phyloP scores from a whole-genome alignment of 2,329 filamentous ascomycete species.

The Davidsoniella virescens region DNA sequence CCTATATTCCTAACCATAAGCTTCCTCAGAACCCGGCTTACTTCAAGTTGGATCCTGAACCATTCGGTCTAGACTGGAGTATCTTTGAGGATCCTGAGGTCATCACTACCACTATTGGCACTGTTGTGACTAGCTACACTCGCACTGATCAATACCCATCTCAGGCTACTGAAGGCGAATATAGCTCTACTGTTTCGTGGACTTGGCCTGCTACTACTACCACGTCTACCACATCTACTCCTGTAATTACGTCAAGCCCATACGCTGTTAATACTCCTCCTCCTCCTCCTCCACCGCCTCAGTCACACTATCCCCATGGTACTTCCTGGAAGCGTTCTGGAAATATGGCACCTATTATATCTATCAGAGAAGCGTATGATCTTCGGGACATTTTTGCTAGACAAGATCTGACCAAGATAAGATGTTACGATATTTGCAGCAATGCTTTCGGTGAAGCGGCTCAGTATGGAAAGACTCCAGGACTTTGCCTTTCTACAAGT shows the following conservation, averaged over 20 bases:
- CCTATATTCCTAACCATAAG: background rate
- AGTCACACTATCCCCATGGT: too few relatives aligned
- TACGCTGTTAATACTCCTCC: background rate
- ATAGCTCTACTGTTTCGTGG: background rate
- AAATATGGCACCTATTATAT: too few relatives aligned
- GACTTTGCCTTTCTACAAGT: too few relatives aligned
- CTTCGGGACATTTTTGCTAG: too few relatives aligned
- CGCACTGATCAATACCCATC: constrained; percentile 40
- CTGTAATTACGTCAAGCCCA: background rate
- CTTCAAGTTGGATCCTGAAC: constrained; percentile 44
- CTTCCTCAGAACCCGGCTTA: constrained; percentile 30
- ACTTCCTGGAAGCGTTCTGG: too few relatives aligned
- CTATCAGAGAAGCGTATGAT: too few relatives aligned
- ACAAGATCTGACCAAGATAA: too few relatives aligned
- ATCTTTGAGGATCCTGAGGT: constrained; percentile 37
- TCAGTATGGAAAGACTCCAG: too few relatives aligned
- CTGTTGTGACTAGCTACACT: constrained; percentile 26
- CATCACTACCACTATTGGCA: constrained; percentile 21
- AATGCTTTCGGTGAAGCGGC: too few relatives aligned
- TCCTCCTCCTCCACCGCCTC: background rate
- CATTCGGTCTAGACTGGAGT: constrained; percentile 46
- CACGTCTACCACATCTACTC: background rate
- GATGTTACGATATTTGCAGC: too few relatives aligned
- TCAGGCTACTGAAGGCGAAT: constrained; percentile 19
- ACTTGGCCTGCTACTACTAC: constrained; percentile 1